A percentile compares a stretch with the other conserved stretches of the same genome.
Evolutionary conservation across 2,329 filamentous ascomycete genomes (phyloP).

Genomic region (Diaporthe vaccinii): DNA sequence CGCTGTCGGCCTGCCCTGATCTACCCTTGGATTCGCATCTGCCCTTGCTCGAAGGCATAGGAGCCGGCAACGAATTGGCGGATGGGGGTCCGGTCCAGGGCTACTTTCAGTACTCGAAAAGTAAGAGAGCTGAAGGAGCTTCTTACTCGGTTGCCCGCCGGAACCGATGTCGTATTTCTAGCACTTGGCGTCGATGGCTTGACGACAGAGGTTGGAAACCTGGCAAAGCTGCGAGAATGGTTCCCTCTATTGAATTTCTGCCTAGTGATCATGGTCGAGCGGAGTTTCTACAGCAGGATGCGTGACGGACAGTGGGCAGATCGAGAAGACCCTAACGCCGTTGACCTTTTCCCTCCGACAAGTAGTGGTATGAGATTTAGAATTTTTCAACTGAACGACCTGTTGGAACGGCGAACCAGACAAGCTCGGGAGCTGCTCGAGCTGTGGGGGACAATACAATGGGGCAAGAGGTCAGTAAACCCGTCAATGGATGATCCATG

Average conservation of each 20-base stretch:
- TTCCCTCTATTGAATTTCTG: not conserved
- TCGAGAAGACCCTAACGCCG: not conserved
- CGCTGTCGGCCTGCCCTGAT: not conserved
- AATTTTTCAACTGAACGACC: not conserved
- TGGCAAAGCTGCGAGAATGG: not conserved
- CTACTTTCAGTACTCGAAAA: not conserved
- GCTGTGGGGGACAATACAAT: not conserved
- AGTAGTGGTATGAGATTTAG: not conserved
- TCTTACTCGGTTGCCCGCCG: not conserved
- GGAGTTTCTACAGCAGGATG: not conserved
- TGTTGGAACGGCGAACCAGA: not conserved
- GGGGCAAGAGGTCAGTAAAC: not conserved
- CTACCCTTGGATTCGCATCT: not conserved
- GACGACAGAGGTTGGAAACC: not conserved
- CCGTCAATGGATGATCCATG: not conserved
- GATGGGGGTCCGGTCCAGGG: not conserved
- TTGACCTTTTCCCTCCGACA: not conserved
- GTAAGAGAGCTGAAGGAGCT: not conserved
- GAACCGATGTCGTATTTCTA: not conserved
- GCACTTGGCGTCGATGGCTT: not conserved
- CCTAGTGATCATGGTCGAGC: not conserved
- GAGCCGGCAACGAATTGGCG: not conserved
- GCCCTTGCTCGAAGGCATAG: not conserved
- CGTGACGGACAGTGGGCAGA: not conserved
- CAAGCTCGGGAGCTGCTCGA: not conserved